Conservation (phyloP, 2,329 filamentous ascomycete species). For the Fusarium graminum region DNA sequence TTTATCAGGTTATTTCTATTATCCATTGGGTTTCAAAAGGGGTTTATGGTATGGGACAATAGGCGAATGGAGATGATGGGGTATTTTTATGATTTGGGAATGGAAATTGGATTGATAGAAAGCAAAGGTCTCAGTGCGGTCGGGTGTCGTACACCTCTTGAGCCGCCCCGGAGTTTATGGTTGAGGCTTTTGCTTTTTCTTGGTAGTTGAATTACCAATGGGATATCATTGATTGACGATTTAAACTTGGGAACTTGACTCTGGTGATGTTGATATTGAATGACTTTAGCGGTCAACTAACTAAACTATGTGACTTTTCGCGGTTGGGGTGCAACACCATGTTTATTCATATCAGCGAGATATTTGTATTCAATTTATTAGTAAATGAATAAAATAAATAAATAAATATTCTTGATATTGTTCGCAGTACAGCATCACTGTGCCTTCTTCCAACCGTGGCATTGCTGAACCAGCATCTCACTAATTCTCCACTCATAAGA, state of each 20-base stretch:
- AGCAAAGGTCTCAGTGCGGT: constrained; percentile 39
- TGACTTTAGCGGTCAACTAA: no score
- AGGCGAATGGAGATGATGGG: constrained; percentile 24
- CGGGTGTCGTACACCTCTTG: constrained; percentile 22
- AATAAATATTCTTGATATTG: not conserved
- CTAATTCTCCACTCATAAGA: constrained; percentile 21
- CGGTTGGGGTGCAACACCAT: no score
- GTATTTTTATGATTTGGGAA: constrained; percentile 8
- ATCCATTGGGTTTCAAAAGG: not conserved
- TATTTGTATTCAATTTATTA: no score
- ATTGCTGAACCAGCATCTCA: constrained; percentile 13
- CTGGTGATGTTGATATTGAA: not conserved
- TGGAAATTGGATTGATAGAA: constrained; percentile 30
- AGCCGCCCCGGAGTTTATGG: constrained; percentile 33
- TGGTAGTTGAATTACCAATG: constrained; percentile 29
- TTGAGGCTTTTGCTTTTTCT: constrained; percentile 39
- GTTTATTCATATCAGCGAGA: no score
- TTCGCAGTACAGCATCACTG: not conserved
- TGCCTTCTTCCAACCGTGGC: not conserved
- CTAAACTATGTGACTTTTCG: no score
- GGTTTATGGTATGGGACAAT: constrained; percentile 4
- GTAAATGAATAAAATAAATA: no score
- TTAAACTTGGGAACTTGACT: not conserved
- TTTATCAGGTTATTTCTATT: constrained; percentile 2
- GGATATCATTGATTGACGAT: constrained; percentile 29